Conservation (phyloP, 2,329 filamentous ascomycete genomes). For the Septoria petroselini region DNA sequence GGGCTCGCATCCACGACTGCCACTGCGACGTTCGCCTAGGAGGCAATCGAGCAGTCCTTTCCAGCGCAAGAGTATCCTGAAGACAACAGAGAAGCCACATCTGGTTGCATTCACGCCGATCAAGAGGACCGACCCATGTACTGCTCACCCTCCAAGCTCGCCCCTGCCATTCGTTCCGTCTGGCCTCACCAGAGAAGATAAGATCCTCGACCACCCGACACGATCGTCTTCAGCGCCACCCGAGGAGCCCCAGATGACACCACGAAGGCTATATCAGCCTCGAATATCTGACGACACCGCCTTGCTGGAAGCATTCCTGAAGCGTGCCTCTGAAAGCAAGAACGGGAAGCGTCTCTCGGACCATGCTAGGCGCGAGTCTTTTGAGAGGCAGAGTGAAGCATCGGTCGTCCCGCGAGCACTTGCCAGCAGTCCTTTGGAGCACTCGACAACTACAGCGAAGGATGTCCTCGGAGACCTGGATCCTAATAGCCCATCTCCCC, state of each 20-base stretch:
- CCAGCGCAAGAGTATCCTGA: conserved; percentile 24
- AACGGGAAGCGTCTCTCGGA: conserved; percentile 28
- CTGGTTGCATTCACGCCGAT: conserved; percentile 34
- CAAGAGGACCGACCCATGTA: conserved; percentile 18
- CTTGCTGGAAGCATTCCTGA: conserved; percentile 50
- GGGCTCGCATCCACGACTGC: conserved; percentile 23
- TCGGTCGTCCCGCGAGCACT: conserved; percentile 48
- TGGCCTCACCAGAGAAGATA: conserved; percentile 8
- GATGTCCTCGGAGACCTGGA: conserved; percentile 47
- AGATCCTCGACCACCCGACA: conserved; percentile 7
- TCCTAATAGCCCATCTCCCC: conserved; percentile 46
- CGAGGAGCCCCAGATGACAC: conserved; percentile 33
- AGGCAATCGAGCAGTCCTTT: conserved; percentile 32
- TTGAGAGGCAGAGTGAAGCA: conserved; percentile 49
- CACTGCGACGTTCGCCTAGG: conserved; percentile 30
- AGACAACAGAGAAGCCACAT: conserved; percentile 23
- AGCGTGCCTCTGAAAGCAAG: conserved; percentile 49
- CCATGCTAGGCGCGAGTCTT: conserved; percentile 41
- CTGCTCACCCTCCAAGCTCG: conserved; percentile 1
- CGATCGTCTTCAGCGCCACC: conserved; percentile 37
- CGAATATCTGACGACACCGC: conserved; percentile 49
- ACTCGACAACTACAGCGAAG: conserved; percentile 2
- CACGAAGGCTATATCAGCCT: conserved; percentile 30
- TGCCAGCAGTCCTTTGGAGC: conserved; percentile 35
- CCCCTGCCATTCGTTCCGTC: conserved; percentile 15